phyloP scores from a whole-genome alignment of 352 stramenopile genomes.

The Phytopythium ostracodes region DNA sequence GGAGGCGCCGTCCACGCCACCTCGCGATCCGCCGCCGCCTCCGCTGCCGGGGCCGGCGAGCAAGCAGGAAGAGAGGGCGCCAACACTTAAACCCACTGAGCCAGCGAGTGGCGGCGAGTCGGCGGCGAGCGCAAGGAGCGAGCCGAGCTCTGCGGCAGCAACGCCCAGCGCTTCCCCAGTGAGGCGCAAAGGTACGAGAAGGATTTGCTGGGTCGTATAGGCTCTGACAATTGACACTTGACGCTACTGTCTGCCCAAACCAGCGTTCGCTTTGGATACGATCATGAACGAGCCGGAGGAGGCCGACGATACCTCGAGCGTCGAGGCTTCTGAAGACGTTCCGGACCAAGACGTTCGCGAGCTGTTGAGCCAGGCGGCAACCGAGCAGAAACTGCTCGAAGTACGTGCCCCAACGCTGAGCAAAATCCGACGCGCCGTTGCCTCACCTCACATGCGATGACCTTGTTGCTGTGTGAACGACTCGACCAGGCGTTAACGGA shows the following conservation, averaged over 20 bases:
- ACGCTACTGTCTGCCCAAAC: background rate
- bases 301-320: slow-evolving; percentile 13
- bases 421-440: background rate
- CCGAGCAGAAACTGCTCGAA: slow-evolving; percentile 50
- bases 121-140: slow-evolving; percentile 10
- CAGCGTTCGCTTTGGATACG: slow-evolving; percentile 33
- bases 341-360: slow-evolving; percentile 54
- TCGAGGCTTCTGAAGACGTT: slow-evolving; percentile 20
- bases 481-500: slow-evolving; percentile 37
- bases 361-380: slow-evolving; percentile 25
- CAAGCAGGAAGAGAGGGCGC: background rate
- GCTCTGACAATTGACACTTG: background rate
- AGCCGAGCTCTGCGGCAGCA: slow-evolving; percentile 16
- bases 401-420: slow-evolving; percentile 12
- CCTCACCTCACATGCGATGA: background rate
- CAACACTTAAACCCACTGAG: slow-evolving; percentile 3
- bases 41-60: background rate
- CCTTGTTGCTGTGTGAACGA: slow-evolving; percentile 2
- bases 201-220: background rate
- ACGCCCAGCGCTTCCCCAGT: slow-evolving; percentile 36
- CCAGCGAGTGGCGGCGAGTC: background rate
- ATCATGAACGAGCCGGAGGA: slow-evolving; percentile 46
- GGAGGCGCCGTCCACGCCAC: slow-evolving; percentile 10
- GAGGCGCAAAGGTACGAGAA: slow-evolving; percentile 24
- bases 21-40: background rate